These are phyloP conservation scores for Fimicolochytrium jonesii DNA, from an alignment of 192 early-diverging fungal species.

Conservation along the genomic window DNA sequence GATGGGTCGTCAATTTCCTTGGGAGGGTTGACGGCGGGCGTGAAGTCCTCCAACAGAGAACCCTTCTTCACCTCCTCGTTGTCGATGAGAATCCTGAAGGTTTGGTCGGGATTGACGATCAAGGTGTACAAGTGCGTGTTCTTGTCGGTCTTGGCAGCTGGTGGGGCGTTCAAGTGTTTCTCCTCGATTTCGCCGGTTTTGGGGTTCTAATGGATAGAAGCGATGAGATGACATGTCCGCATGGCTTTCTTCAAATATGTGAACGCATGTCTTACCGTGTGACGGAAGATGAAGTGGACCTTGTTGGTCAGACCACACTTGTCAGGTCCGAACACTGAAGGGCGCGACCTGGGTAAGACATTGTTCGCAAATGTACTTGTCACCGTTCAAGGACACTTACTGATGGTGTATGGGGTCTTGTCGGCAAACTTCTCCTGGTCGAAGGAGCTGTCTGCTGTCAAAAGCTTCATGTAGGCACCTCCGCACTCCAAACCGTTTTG, in stretches of 20 bases:
- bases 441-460: slow-evolving; percentile 62
- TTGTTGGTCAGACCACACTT: slow-evolving; percentile 89
- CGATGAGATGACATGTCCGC: not conserved
- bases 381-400: no score
- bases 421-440: slow-evolving; percentile 68
- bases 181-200: slow-evolving; percentile 74
- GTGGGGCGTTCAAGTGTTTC: slow-evolving; percentile 78
- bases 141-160: slow-evolving; percentile 62
- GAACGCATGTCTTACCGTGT: slow-evolving; percentile 43
- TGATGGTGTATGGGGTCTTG: slow-evolving; percentile 82
- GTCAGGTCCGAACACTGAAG: slow-evolving; percentile 93
- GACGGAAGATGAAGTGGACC: slow-evolving; percentile 89
- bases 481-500: slow-evolving; percentile 84
- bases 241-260: not conserved
- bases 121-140: slow-evolving; percentile 78
- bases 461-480: slow-evolving; percentile 89
- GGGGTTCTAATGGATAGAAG: slow-evolving; percentile 53
- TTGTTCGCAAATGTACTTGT: no score
- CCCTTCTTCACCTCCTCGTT: slow-evolving; percentile 60
- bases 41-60: slow-evolving; percentile 72
- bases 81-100: slow-evolving; percentile 75
- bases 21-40: slow-evolving; percentile 81
- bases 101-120: slow-evolving; percentile 76
- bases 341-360: not conserved
- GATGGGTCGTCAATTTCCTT: slow-evolving; percentile 62